A percentile compares a stretch with the other conserved stretches of the same genome.
phyloP scores from a whole-genome alignment of 2,329 filamentous ascomycete genomes.

The Hysterium pulicare region DNA sequence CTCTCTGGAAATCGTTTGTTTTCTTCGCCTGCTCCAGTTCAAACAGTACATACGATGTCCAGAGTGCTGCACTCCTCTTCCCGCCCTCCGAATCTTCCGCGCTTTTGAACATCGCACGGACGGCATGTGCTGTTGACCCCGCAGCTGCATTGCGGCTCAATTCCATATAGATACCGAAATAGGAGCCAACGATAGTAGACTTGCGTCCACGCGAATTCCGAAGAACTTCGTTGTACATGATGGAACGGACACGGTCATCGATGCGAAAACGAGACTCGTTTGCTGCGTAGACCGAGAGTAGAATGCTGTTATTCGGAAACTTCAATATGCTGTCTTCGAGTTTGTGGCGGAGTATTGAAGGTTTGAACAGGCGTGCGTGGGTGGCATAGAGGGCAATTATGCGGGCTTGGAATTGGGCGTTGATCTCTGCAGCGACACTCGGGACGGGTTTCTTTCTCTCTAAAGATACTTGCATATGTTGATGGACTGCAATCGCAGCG shows the following conservation, averaged over 20 bases:
- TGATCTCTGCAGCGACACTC: conserved; percentile 53
- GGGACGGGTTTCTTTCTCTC: conserved; percentile 15
- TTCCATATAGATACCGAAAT: conserved; percentile 57
- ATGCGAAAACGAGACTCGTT: conserved; percentile 69
- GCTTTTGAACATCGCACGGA: conserved; percentile 54
- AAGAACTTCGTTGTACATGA: conserved; percentile 49
- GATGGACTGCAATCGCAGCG: conserved; percentile 38
- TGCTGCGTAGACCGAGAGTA: conserved; percentile 70
- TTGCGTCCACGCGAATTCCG: conserved; percentile 11
- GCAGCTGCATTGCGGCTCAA: conserved; percentile 41
- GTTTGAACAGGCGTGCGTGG: conserved; percentile 63
- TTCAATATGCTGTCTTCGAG: conserved; percentile 57
- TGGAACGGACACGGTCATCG: conserved; percentile 70
- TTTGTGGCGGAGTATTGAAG: conserved; percentile 60
- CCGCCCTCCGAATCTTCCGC: conserved; percentile 40
- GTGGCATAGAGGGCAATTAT: conserved; percentile 66
- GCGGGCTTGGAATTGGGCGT: conserved; percentile 66
- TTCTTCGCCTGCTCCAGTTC: conserved; percentile 18
- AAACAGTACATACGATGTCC: conserved; percentile 33
- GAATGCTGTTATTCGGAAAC: conserved; percentile 74
- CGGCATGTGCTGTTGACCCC: conserved; percentile 49
- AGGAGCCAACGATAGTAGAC: conserved; percentile 46
- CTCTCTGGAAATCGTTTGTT: conserved; percentile 37
- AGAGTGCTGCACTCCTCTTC: conserved; percentile 25
- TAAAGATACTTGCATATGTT: conserved; percentile 20